Base-by-base conservation (phyloP, 1,284 basidiomycete genomes). In the Gymnopus androsaceus region DNA sequence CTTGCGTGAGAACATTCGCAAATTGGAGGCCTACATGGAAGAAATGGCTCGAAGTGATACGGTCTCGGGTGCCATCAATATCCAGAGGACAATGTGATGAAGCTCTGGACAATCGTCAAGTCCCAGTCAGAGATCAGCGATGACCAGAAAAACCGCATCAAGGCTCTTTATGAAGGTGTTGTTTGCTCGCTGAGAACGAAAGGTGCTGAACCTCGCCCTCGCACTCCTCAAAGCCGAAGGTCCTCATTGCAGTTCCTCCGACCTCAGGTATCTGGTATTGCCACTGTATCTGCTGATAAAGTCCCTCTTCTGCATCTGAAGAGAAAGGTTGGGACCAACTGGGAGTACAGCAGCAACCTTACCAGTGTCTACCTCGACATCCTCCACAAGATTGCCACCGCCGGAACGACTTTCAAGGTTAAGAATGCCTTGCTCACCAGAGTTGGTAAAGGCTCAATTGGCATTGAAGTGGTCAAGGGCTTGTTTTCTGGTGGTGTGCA, bases 401-500 rank as follows among this genome's bases (percentile, higher is more conserved):
- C 95, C 9, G 96, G 96, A 44, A 97, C 95, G 15, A 95, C 95
- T 0, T 99, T 98, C 83, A 90, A 96, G 75, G 95, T 96, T 78
- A 98, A 98, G 83, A 98, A 98, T 66, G 96, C 96, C 1, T 83
- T 99, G 33, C 83, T 98, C 45, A 99, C 96, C 44, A 96, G 97
- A 72, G 97, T 98, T 55, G 96, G 96, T 56, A 95, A 94, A 70
- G 96, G 94, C 23, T 97, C 94, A 3, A 99, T 99, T 67, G 96
- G 96, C 63, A 90, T 97, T 57, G 97, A 99, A 74, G 93, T 98
- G 63, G 81, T 99, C 64, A 98, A 98, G 74, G 96, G 96, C 61
- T 83, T 99, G 14, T 83, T 99, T 28, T 92, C 95, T 38, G 97
- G 96, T 58, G 97, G 96, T 58, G 94, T 95, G 30, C 94, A 94